Evolutionary conservation across 169 alveolate species (phyloP).

Genomic region (Plasmodium knowlesi): DNA sequence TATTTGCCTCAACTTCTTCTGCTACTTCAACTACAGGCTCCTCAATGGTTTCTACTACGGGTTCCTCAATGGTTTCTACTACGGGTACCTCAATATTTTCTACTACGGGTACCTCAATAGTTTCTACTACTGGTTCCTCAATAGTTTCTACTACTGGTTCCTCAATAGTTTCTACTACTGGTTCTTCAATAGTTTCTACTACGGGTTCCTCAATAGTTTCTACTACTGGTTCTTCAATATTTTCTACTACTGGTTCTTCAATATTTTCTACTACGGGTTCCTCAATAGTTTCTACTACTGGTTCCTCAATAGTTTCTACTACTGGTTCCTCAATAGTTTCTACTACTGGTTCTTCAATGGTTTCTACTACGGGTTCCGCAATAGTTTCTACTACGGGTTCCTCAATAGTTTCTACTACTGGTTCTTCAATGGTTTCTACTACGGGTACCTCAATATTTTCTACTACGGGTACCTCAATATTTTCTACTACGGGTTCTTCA

Average conservation of each 20-base stretch:
- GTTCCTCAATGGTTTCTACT: background rate
- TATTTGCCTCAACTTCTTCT: background rate
- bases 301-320: background rate
- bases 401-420: background rate
- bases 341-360: too few species aligned
- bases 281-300: background rate
- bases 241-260: background rate
- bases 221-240: background rate
- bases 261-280: background rate
- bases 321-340: background rate
- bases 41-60: too few species aligned
- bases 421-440: background rate
- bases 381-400: background rate
- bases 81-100: background rate
- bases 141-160: background rate
- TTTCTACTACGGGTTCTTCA: too few species aligned
- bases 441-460: background rate
- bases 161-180: background rate
- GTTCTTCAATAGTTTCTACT: too few species aligned
- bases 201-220: background rate
- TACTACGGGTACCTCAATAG: background rate
- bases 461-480: background rate
- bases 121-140: background rate
- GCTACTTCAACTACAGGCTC: background rate
- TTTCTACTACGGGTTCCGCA: background rate